phyloP scores from a whole-genome alignment of 2,329 filamentous ascomycete species.

The Waltergamsia citrina region DNA sequence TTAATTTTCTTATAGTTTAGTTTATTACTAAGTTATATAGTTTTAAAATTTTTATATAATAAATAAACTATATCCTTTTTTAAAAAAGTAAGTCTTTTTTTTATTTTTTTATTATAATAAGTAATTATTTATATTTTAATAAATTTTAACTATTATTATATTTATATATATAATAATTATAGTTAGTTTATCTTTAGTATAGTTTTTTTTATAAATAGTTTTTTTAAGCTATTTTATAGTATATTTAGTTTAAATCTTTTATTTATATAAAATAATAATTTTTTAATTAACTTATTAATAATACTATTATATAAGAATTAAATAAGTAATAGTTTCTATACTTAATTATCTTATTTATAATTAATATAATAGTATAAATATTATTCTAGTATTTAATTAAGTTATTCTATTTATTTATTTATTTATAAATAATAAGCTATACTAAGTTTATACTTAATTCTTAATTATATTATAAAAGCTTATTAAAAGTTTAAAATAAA shows the following conservation, averaged over 20 bases:
- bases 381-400: constrained; percentile 5
- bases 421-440: constrained; percentile 1
- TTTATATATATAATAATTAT: constrained; percentile 5
- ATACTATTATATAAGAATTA: too few species aligned
- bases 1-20: constrained; percentile 10
- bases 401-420: constrained; percentile 3
- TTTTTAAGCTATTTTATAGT: not conserved
- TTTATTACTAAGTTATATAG: too few species aligned
- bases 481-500: constrained; percentile 3
- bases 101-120: constrained; percentile 8
- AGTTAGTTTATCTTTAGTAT: constrained; percentile 5
- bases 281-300: constrained; percentile 2
- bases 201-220: constrained; percentile 3
- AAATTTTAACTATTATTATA: constrained; percentile 6
- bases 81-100: constrained; percentile 7
- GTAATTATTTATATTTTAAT: constrained; percentile 5
- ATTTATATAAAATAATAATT: constrained; percentile 5
- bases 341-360: constrained; percentile 5
- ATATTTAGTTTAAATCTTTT: constrained; percentile 4
- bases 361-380: too few species aligned
- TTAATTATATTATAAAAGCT: constrained; percentile 1
- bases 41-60: constrained; percentile 8
- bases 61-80: constrained; percentile 9
- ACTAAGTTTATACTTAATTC: constrained; percentile 3
- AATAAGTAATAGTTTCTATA: constrained; percentile 4